Conservation (phyloP, 345 rosid genomes). For the Aegle marmelos region DNA sequence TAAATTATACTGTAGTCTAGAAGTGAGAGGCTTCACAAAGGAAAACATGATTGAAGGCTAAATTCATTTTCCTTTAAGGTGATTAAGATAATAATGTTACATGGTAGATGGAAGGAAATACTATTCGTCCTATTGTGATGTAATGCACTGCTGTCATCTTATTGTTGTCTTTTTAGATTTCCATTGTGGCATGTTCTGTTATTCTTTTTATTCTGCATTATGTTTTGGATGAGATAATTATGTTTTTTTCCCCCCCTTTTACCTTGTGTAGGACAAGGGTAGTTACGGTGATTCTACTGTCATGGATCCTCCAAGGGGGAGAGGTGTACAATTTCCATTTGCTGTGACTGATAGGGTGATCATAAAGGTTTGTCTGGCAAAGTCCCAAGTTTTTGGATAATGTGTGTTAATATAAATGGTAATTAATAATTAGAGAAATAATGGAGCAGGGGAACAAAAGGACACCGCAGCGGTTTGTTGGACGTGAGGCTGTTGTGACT, state of each 20-base stretch:
- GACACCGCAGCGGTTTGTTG: constrained; percentile 89
- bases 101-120: background rate
- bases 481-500: constrained; percentile 87
- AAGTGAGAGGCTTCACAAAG: background rate
- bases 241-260: background rate
- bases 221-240: background rate
- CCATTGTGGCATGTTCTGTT: background rate
- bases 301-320: constrained; percentile 53
- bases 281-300: constrained; percentile 41
- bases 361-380: constrained; percentile 61
- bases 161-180: background rate
- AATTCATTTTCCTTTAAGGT: background rate
- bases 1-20: background rate
- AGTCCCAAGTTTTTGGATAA: constrained; percentile 2
- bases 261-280: constrained; percentile 61
- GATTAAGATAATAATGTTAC: background rate
- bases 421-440: constrained; percentile 14
- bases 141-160: background rate
- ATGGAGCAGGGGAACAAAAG: constrained; percentile 86
- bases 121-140: background rate
- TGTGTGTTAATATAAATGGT: constrained; percentile 3
- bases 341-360: constrained; percentile 80
- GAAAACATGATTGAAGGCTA: background rate
- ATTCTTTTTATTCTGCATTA: background rate
- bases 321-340: constrained; percentile 88